These are phyloP conservation scores for Hygrocybe punicea DNA, from an alignment of 768 basidiomycete genomes.

Conservation along the genomic window DNA sequence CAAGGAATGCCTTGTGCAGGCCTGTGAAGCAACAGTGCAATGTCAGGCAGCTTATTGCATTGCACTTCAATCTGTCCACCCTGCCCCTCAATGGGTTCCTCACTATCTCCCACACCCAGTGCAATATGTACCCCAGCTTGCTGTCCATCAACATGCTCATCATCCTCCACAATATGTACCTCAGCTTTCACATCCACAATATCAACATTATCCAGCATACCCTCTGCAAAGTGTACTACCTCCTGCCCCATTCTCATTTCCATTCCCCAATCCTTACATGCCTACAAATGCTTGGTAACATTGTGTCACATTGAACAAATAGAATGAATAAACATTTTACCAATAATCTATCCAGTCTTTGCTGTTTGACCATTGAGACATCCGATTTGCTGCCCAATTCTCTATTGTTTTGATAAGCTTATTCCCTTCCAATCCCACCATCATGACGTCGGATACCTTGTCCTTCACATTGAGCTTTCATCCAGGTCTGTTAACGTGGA, in stretches of 20 bases:
- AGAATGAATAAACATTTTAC: not conserved
- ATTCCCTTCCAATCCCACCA: constrained; percentile 13
- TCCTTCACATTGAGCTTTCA: constrained; percentile 17
- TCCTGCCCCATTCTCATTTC: too few relatives aligned
- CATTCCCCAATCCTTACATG: too few relatives aligned
- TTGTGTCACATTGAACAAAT: not conserved
- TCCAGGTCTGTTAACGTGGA: constrained; percentile 17
- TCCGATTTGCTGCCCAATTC: constrained; percentile 18
- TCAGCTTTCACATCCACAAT: too few relatives aligned
- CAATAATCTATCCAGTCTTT: constrained; percentile 11
- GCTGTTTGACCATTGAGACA: constrained; percentile 12
- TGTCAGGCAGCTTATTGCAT: not conserved
- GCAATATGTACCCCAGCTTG: too few relatives aligned
- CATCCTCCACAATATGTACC: too few relatives aligned
- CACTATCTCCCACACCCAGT: not conserved
- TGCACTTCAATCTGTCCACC: not conserved
- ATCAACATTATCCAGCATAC: too few relatives aligned
- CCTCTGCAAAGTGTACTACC: too few relatives aligned
- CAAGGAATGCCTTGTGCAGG: not conserved
- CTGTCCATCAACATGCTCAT: too few relatives aligned
- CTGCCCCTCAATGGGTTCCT: not conserved
- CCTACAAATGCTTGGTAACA: not conserved
- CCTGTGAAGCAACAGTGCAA: not conserved
- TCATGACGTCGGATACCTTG: constrained; percentile 15
- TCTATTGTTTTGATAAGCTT: constrained; percentile 9